These are phyloP conservation scores for Colletotrichum costaricense DNA, from an alignment of 2,329 filamentous ascomycete species.

Conservation along the genomic window DNA sequence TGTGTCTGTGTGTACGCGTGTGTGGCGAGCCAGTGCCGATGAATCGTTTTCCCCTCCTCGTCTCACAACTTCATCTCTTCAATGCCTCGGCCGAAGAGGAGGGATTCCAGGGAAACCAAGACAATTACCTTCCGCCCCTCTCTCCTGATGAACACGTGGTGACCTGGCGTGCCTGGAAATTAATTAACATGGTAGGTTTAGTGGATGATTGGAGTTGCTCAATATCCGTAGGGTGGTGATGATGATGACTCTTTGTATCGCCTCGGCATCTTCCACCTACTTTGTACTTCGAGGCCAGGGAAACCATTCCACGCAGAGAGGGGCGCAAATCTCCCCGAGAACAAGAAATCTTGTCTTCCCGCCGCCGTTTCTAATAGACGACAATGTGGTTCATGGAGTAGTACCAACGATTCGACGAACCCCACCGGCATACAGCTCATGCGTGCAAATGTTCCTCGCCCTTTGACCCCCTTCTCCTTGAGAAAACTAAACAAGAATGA, in stretches of 20 bases:
- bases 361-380: neutral
- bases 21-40: neutral
- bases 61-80: neutral
- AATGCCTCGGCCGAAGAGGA: slow-evolving; percentile 9
- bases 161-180: neutral
- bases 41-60: neutral
- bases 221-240: neutral
- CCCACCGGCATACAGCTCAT: neutral
- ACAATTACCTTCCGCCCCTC: neutral
- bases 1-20: neutral
- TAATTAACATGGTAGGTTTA: neutral
- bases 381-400: neutral
- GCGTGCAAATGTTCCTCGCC: too few relatives aligned
- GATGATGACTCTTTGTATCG: neutral
- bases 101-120: neutral
- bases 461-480: neutral
- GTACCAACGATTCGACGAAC: too few relatives aligned
- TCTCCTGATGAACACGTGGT: neutral
- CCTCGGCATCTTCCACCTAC: neutral
- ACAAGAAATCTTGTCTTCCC: neutral
- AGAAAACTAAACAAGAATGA: neutral
- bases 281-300: neutral
- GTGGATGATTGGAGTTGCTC: neutral
- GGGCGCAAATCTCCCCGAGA: neutral
- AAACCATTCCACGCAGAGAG: neutral